Percentiles rank a stretch among this genome's conserved stretches.
These are phyloP conservation scores for Epichloe gansuensis DNA, from an alignment of 2,329 filamentous ascomycete species.

Conservation along the genomic window DNA sequence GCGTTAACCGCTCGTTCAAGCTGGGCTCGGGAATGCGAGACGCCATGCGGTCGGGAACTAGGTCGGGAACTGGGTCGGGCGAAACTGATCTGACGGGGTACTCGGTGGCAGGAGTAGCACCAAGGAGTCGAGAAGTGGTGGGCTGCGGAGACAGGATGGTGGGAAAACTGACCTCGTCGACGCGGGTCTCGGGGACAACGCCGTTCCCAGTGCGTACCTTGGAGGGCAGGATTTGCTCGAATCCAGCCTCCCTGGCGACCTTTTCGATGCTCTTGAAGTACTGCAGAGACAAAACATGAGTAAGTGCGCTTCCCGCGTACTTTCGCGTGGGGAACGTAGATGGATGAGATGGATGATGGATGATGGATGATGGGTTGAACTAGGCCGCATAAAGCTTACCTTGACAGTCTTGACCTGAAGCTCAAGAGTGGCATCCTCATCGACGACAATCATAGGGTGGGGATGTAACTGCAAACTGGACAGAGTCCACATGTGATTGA, in stretches of 20 bases:
- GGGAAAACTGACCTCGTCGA: conserved; percentile 30
- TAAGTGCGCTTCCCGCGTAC: neutral
- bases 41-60: conserved; percentile 48
- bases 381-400: conserved; percentile 20
- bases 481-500: conserved; percentile 87
- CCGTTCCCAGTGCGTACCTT: conserved; percentile 41
- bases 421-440: conserved; percentile 66
- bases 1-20: conserved; percentile 32
- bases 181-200: conserved; percentile 23
- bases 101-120: conserved; percentile 41
- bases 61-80: conserved; percentile 46
- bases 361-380: too few relatives aligned
- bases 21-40: conserved; percentile 39
- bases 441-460: conserved; percentile 70
- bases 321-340: too few relatives aligned
- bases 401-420: conserved; percentile 62
- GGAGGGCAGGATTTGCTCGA: conserved; percentile 44
- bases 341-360: too few relatives aligned
- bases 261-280: conserved; percentile 63
- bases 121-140: conserved; percentile 39
- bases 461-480: conserved; percentile 70
- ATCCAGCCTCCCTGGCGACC: conserved; percentile 43
- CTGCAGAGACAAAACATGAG: conserved; percentile 17
- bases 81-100: conserved; percentile 43
- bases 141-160: conserved; percentile 42